Conservation (phyloP, 2,329 filamentous ascomycete genomes). For the Neofusicoccum kwambonambiense region DNA sequence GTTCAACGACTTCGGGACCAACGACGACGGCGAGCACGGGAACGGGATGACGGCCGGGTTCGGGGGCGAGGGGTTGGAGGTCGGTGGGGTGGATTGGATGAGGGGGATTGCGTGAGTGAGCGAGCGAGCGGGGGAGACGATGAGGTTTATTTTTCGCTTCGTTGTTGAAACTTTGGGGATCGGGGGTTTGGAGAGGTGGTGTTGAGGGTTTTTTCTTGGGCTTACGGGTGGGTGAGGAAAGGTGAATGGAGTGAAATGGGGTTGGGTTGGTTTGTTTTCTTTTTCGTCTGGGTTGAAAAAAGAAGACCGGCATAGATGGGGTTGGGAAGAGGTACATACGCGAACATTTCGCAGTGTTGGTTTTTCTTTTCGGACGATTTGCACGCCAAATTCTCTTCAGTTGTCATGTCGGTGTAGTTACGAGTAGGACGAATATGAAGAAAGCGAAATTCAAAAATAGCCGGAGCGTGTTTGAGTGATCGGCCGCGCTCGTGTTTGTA, state of each 20-base stretch:
- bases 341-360: not conserved
- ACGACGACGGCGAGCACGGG: constrained; percentile 1
- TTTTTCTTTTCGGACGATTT: not conserved
- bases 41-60: not conserved
- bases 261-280: too few species aligned
- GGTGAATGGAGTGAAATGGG: not conserved
- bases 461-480: too few species aligned
- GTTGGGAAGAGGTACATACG: too few species aligned
- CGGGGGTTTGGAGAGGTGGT: not conserved
- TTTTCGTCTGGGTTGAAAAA: too few species aligned
- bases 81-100: constrained; percentile 10
- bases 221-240: not conserved
- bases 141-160: too few species aligned
- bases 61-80: not conserved
- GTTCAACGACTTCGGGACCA: constrained; percentile 17
- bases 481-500: too few species aligned
- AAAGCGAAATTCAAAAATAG: too few species aligned
- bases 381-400: too few species aligned
- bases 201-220: not conserved
- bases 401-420: not conserved
- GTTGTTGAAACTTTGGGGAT: not conserved
- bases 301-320: too few species aligned
- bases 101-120: not conserved
- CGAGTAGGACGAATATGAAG: not conserved
- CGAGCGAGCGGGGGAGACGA: not conserved